Evolutionary conservation across 805 yeast species (phyloP).

Genomic region (Danielia reshetovae): DNA sequence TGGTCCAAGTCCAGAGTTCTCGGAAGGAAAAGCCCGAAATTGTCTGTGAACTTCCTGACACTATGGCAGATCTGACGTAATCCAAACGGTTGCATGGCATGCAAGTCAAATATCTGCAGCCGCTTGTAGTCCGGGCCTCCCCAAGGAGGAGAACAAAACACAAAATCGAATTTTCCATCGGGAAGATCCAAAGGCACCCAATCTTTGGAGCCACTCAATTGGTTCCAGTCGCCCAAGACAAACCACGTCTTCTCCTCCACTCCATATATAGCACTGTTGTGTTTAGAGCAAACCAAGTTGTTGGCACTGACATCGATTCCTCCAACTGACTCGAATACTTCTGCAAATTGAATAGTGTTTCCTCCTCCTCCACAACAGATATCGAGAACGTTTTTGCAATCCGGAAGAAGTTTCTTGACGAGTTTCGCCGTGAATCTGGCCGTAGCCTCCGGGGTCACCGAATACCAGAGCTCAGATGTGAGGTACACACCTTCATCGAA

Average conservation of each 20-base stretch:
- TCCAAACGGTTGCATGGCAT: conserved; percentile 43
- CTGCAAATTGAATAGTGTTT: conserved; percentile 72
- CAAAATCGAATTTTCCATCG: conserved; percentile 42
- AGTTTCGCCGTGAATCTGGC: conserved; percentile 60
- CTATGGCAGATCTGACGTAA: conserved; percentile 43
- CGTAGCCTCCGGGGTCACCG: conserved; percentile 79
- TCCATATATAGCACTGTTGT: conserved; percentile 64
- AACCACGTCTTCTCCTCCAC: conserved; percentile 50
- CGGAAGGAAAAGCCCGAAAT: conserved; percentile 63
- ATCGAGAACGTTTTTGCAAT: conserved; percentile 51
- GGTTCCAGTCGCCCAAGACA: conserved; percentile 48
- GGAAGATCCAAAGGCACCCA: conserved; percentile 33
- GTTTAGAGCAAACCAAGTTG: conserved; percentile 61
- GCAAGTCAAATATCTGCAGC: conserved; percentile 41
- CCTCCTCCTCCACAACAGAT: conserved; percentile 90
- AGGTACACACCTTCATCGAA: conserved; percentile 67
- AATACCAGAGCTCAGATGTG: conserved; percentile 76
- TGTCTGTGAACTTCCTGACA: conserved; percentile 37
- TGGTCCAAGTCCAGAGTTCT: conserved; percentile 54
- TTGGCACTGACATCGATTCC: conserved; percentile 60
- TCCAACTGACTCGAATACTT: conserved; percentile 49
- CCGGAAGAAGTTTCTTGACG: conserved; percentile 48
- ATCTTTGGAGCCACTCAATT: conserved; percentile 18
- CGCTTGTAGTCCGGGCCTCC: conserved; percentile 66
- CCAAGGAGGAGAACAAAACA: conserved; percentile 86